Evolutionary conservation across 371 early-diverging fungal genomes (phyloP), one percentile per base, ranked within the genome.

Genomic region (Actinomucor elegans): DNA sequence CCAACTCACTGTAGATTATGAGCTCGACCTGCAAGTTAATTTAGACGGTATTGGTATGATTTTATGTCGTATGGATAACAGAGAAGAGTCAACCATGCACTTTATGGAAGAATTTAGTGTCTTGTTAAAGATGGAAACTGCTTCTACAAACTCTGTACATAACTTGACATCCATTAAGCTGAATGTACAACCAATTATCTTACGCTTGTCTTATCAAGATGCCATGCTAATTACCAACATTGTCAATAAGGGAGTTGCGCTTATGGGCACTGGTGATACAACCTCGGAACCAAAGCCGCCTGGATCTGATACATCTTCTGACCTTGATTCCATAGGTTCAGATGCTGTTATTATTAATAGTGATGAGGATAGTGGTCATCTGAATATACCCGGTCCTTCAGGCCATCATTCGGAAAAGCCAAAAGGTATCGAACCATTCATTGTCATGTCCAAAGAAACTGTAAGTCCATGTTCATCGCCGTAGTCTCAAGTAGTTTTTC

Each of bases 41-140:
- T 70, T 94, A 27, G 83, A 91, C 17, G 83, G 91, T 24, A 79
- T 95, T 34, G 89, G 94, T 24, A 91, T 96, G 85, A 79, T 88
- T 14, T 73, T 98, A 40, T 97, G 96, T 75, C 84, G 84, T 20
- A 93, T 97, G 88, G 88, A 93, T 61, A 75, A 79, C 36, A 66
- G 85, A 12, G 77, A 80, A 5, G 87, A 88, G 34, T 92, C 94
- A 0, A 65, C 80, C 1, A 60, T 94, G 48, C 85, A 86, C 8
- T 88, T 96, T 50, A 85, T 97, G 42, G 89, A 96, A 47, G 84
- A 88, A 36, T 91, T 94, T 62, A 86, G 89, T 36, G 60, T 92
- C 11, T 75, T 80, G 1, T 36, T 90, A 11, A 76, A 78, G 0
- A 78, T 92, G 79, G 88, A 92, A 45, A 78, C 74, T 1, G 43